These are phyloP conservation scores for Xanthoceras sorbifolium DNA, from an alignment of 345 rosid genomes.

Conservation along the genomic window DNA sequence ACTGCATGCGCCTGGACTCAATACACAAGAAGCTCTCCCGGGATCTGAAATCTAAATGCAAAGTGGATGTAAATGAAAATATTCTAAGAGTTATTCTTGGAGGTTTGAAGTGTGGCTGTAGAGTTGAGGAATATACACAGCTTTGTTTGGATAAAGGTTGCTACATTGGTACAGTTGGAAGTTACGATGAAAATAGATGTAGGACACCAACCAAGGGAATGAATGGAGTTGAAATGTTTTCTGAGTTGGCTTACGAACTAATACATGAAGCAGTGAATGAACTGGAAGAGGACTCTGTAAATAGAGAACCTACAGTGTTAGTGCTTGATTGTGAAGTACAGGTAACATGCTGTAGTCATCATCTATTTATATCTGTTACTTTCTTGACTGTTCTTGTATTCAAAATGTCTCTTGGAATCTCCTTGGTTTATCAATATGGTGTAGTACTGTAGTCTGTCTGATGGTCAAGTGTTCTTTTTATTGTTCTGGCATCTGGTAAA, in stretches of 20 bases:
- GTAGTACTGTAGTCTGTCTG: neutral
- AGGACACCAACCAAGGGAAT: slow-evolving; percentile 26
- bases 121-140: slow-evolving; percentile 49
- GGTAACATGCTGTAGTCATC: slow-evolving; percentile 39
- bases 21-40: slow-evolving; percentile 53
- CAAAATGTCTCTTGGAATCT: neutral
- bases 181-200: slow-evolving; percentile 39
- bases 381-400: neutral
- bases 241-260: slow-evolving; percentile 59
- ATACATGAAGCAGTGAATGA: slow-evolving; percentile 58
- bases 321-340: slow-evolving; percentile 83
- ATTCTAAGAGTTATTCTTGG: slow-evolving; percentile 63
- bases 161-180: slow-evolving; percentile 47
- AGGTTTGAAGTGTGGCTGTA: slow-evolving; percentile 39
- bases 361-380: neutral
- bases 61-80: slow-evolving; percentile 60
- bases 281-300: slow-evolving; percentile 42
- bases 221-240: slow-evolving; percentile 33
- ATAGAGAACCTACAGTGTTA: slow-evolving; percentile 69
- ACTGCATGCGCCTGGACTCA: slow-evolving; percentile 42
- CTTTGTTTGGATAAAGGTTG: slow-evolving; percentile 57
- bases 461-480: neutral
- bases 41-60: slow-evolving; percentile 73
- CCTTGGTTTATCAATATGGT: neutral
- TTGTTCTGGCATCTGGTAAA: neutral